These are phyloP conservation scores for Drechslerella dactyloides DNA, from an alignment of 2,329 filamentous ascomycete species.

Conservation along the genomic window DNA sequence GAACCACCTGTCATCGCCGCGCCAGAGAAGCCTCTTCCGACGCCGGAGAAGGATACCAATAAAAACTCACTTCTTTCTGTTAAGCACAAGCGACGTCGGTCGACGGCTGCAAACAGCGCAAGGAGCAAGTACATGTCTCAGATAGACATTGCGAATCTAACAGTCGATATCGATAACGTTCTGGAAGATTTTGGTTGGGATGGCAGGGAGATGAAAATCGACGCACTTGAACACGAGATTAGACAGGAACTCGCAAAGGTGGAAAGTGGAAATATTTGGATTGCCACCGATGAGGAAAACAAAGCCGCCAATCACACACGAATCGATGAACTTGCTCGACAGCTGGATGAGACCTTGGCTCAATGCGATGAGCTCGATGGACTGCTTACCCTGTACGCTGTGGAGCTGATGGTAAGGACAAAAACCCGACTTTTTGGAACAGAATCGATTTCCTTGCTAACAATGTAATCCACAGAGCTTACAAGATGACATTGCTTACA, in stretches of 20 bases:
- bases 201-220: slow-evolving; percentile 53
- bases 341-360: slow-evolving; percentile 86
- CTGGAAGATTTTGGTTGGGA: slow-evolving; percentile 55
- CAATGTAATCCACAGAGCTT: slow-evolving; percentile 68
- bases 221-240: slow-evolving; percentile 53
- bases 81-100: slow-evolving; percentile 44
- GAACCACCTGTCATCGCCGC: slow-evolving; percentile 16
- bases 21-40: neutral
- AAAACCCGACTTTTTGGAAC: slow-evolving; percentile 50
- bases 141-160: slow-evolving; percentile 53
- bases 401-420: slow-evolving; percentile 86
- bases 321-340: slow-evolving; percentile 80
- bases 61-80: slow-evolving; percentile 35
- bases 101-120: slow-evolving; percentile 30
- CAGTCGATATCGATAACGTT: slow-evolving; percentile 54
- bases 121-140: slow-evolving; percentile 51
- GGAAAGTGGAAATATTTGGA: slow-evolving; percentile 55
- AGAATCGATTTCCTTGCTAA: slow-evolving; percentile 39
- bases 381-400: slow-evolving; percentile 88
- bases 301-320: slow-evolving; percentile 74
- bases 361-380: slow-evolving; percentile 98
- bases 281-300: slow-evolving; percentile 58
- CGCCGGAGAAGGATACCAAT: slow-evolving; percentile 21
- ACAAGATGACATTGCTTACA: slow-evolving; percentile 93
- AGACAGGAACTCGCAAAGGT: slow-evolving; percentile 55